Conservation (phyloP, 1,139 yeast genomes). For the Pichia sp. region DNA sequence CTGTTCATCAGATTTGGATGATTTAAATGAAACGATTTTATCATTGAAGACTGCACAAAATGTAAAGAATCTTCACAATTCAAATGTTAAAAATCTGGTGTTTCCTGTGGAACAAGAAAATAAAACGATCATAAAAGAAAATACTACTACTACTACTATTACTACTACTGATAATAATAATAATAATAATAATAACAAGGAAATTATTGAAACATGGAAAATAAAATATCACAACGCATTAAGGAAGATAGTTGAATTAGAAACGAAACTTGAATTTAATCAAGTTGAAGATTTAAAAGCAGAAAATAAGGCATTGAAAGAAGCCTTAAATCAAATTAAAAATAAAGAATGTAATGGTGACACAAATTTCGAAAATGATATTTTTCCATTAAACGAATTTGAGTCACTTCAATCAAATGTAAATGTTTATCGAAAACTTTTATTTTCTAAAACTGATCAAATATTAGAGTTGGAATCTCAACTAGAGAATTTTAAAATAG, state of each 20-base stretch:
- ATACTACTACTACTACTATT: neutral
- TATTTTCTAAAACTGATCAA: conserved; percentile 11
- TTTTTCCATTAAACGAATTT: no score
- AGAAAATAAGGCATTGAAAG: no score
- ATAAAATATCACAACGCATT: conserved; percentile 9
- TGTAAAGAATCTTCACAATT: conserved; percentile 43
- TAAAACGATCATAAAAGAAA: no score
- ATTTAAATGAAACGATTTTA: conserved; percentile 67
- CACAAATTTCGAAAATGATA: no score
- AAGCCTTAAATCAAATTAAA: no score
- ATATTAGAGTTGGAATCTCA: conserved; percentile 9
- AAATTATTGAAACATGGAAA: conserved; percentile 6
- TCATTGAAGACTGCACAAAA: conserved; percentile 77
- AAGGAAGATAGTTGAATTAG: conserved; percentile 11
- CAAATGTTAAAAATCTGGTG: conserved; percentile 32
- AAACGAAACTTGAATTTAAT: conserved; percentile 5
- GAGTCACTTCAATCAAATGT: conserved; percentile 7
- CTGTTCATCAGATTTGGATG: conserved; percentile 62
- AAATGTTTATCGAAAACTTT: conserved; percentile 8
- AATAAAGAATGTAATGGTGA: no score
- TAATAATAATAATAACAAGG: no score
- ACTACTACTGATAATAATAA: no score
- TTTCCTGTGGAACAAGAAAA: no score
- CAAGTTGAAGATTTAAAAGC: neutral
- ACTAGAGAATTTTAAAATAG: neutral